Base-by-base conservation (phyloP, 768 basidiomycete species). In the Hygrophoropsis aurantiaca region DNA sequence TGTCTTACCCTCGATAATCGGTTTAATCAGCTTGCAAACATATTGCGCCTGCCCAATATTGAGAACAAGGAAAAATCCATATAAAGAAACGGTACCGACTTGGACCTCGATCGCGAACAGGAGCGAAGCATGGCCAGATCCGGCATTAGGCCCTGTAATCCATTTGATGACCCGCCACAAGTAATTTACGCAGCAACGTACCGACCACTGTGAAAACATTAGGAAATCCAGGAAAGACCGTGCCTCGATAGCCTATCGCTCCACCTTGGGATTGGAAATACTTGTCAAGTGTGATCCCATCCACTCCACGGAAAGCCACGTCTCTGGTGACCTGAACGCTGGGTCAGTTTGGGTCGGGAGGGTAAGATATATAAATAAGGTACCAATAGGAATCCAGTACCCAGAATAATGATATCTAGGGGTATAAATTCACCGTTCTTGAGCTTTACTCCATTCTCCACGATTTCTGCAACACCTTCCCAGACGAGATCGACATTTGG, bases 391-490 rank as follows among this genome's bases (percentile, higher is more conserved):
- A 75, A 83, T 1, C 80, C 80, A 3, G 82, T 84, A 9, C 69
- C 74, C 52, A 79, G 79, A 34, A 83, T 74, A 36, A 83, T 74
- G n/a, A 78, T 72, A 58, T 83, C 81, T 26, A 82, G 60, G 7
- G 74, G 68, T 15, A 82, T 51, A n/a, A 72, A 51, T 50, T 77
- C 66, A 18, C 79, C 79, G 0, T 67, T 74, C 53, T 75, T 70
- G 19, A 79, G 62, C 55, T 70, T 67, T 49, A 82, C 66, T 2
- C 80, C 81, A 26, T 77, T 66, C 49, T 74, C 71, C 2, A 74
- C 74, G 33, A 82, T 59, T 4, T 59, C 57, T n/a, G 75, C 72
- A 38, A 83, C 77, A 9, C 52, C 58, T 18, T 76, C 75, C 73
- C 74, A 82, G 15, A 55, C 61, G 36, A 85, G 52, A 16, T 64